phyloP scores from a whole-genome alignment of 1,139 yeast genomes.

The Geotrichum australiense region DNA sequence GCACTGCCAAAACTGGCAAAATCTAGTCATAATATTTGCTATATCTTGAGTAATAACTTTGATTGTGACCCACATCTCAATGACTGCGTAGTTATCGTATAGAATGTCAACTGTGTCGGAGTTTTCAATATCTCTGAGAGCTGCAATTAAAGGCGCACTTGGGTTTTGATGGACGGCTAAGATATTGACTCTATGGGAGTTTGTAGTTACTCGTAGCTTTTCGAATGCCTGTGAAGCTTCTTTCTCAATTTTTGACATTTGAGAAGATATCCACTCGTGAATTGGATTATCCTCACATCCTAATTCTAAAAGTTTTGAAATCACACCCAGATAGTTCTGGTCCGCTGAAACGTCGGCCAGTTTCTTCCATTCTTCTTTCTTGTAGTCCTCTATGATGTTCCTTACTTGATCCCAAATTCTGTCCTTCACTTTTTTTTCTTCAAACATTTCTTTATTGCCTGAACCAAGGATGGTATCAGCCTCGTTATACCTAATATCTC shows the following conservation, averaged over 20 bases:
- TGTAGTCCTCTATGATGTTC: constrained; percentile 55
- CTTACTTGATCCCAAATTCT: constrained; percentile 66
- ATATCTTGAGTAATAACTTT: constrained; percentile 43
- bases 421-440: constrained; percentile 34
- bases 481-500: constrained; percentile 33
- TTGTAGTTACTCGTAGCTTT: constrained; percentile 31
- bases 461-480: constrained; percentile 15
- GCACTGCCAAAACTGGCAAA: constrained; percentile 43
- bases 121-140: constrained; percentile 17
- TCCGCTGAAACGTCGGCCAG: constrained; percentile 39
- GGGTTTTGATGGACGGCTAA: constrained; percentile 26
- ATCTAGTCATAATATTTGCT: constrained; percentile 30
- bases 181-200: constrained; percentile 32
- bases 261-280: constrained; percentile 50
- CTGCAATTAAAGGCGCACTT: constrained; percentile 22
- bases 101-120: constrained; percentile 20
- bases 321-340: constrained; percentile 48
- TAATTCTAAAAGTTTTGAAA: constrained; percentile 53
- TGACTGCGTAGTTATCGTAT: constrained; percentile 43
- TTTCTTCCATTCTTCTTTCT: constrained; percentile 54
- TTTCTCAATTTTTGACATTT: constrained; percentile 37
- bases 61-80: constrained; percentile 49
- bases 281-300: constrained; percentile 61
- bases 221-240: constrained; percentile 38
- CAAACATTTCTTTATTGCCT: constrained; percentile 8